Evolutionary conservation across 2,329 filamentous ascomycete species (phyloP), one percentile per base, ranked within the genome.

Genomic region (Xylogone sp.): DNA sequence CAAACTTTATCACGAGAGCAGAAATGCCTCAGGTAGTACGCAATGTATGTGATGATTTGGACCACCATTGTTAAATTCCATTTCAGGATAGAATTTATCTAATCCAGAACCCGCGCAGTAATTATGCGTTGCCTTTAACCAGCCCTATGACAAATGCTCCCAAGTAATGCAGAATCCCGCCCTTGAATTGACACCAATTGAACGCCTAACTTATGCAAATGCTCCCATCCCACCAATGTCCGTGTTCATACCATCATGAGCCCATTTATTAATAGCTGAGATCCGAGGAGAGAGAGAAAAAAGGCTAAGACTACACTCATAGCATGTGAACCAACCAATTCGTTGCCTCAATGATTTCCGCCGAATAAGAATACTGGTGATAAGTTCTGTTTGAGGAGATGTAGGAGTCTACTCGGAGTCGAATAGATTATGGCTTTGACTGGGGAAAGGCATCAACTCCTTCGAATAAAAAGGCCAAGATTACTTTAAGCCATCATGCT

Each of bases 401-500:
- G 10, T 39, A 18, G 34, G 34, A 39, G n/a, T 39, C 34, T 18
- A 16, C 5, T 39, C 34, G n/a, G 24, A 39, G n/a, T 13, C 13
- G n/a, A 39, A 16, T 18, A 39, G 34, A 39, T 9, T 4, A 39
- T 18, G 34, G 5, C 24, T 27, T 10, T 10, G 10, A 27, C 24
- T 27, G 5, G 24, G 24, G 10, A 10, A 27, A 27, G 10, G 24
- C 10, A 6, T 27, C 10, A 27, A 27, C 24, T 27, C 10, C 24
- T 10, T 27, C 10, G 10, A 5, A 10, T 16, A 39, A 16, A 39
- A 39, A 5, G n/a, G n/a, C n/a, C n/a, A 39, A 39, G 13, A 39
- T 18, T 39, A 18, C 13, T 16, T 18, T 39, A 39, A 13, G 43
- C 72, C 70, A 82, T 81, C 76, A 83, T 82, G 54, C 79, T 57